Conservation (phyloP, 106 monocot species). For the Triglochin maritima region DNA sequence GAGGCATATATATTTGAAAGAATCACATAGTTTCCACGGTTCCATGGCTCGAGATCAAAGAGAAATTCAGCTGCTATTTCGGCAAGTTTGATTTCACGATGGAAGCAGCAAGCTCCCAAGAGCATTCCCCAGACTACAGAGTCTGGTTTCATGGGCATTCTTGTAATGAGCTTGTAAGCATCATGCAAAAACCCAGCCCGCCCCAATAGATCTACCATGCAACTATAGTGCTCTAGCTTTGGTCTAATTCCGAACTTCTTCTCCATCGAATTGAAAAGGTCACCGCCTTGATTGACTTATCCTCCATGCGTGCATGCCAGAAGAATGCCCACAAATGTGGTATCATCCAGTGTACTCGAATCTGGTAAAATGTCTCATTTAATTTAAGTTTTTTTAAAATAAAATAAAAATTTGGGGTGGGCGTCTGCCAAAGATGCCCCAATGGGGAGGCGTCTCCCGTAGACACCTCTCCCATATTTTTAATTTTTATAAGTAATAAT, state of each 20-base stretch:
- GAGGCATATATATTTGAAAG: conserved; percentile 65
- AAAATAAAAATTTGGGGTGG: no score
- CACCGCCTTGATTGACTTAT: conserved; percentile 36
- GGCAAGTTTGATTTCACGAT: conserved; percentile 41
- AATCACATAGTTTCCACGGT: conserved; percentile 58
- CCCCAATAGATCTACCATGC: conserved; percentile 70
- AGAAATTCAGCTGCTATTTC: conserved; percentile 44
- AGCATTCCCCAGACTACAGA: conserved; percentile 71
- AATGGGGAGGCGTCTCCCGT: no score
- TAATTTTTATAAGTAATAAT: no score
- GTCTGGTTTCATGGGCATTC: conserved; percentile 67
- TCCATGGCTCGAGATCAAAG: conserved; percentile 51
- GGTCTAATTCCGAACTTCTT: conserved; percentile 32
- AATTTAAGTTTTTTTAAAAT: no score
- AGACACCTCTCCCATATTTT: no score
- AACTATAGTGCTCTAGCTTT: conserved; percentile 65
- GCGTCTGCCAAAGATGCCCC: no score
- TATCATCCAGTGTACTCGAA: no score
- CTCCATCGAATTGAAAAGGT: conserved; percentile 36
- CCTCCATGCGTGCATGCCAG: conserved; percentile 69
- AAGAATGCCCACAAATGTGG: conserved; percentile 58
- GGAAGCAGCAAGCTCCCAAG: conserved; percentile 74
- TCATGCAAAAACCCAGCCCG: conserved; percentile 40
- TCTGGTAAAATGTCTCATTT: no score
- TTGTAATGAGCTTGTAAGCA: conserved; percentile 36